phyloP scores from a whole-genome alignment of 306 rosid species.

The Echinosophora koreensis region DNA sequence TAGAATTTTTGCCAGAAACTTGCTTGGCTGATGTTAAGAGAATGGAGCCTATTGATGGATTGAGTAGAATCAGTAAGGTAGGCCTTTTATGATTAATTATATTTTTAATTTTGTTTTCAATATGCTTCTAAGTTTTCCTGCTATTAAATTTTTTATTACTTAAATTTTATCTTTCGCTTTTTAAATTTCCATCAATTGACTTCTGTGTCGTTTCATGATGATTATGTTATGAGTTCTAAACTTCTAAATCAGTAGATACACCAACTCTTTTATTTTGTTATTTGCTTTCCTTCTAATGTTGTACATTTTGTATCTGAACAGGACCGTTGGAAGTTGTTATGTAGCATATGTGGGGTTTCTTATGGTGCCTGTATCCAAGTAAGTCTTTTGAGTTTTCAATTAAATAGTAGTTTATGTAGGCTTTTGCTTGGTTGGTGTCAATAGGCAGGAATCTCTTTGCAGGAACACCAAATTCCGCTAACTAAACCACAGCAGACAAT shows the following conservation, averaged over 20 bases:
- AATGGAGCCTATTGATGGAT: conserved; percentile 99
- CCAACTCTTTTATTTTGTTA: background rate
- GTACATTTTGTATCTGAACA: conserved; percentile 54
- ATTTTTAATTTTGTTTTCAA: background rate
- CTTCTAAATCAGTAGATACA: conserved; percentile 10
- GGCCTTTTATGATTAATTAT: conserved; percentile 22
- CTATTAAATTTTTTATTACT: conserved; percentile 13
- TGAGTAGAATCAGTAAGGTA: conserved; percentile 91
- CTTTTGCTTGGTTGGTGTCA: conserved; percentile 18
- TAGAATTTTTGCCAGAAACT: conserved; percentile 72
- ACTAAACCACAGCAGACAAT: conserved; percentile 18
- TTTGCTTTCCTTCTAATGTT: conserved; percentile 34
- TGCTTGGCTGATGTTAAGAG: conserved; percentile 95
- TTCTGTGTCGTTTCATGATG: conserved; percentile 22
- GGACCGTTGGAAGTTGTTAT: conserved; percentile 99
- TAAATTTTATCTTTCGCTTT: conserved; percentile 14
- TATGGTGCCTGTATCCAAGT: conserved; percentile 99
- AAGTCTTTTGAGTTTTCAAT: conserved; percentile 53
- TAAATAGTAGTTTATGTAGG: conserved; percentile 24
- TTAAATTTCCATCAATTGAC: conserved; percentile 28
- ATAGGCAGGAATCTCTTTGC: background rate
- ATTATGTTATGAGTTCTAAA: conserved; percentile 18
- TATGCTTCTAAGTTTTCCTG: background rate
- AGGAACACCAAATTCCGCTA: background rate
- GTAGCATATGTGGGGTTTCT: conserved; percentile 94